Percentiles rank a stretch among this genome's conserved stretches.
phyloP scores from a whole-genome alignment of 1,284 basidiomycete species.

The Irpex sp. region DNA sequence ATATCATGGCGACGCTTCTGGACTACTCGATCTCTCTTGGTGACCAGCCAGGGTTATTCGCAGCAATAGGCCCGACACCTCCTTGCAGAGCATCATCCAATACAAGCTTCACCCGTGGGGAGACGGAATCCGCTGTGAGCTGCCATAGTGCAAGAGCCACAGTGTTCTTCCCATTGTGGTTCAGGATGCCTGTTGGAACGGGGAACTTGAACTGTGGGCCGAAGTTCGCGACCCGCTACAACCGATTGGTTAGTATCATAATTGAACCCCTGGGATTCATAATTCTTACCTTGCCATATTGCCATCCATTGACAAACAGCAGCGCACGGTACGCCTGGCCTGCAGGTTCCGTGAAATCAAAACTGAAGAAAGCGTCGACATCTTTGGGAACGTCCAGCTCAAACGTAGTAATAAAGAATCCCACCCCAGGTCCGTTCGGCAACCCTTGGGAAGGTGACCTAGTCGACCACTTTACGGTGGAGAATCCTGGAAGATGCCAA shows the following conservation, averaged over 20 bases:
- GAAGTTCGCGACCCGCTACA: slow-evolving; percentile 41
- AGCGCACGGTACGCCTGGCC: slow-evolving; percentile 73
- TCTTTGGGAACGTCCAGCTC: slow-evolving; percentile 64
- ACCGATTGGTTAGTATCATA: slow-evolving; percentile 6
- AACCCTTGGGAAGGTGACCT: slow-evolving; percentile 66
- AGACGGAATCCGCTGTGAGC: slow-evolving; percentile 57
- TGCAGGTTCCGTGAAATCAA: slow-evolving; percentile 54
- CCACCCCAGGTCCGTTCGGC: slow-evolving; percentile 70
- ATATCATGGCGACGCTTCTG: too few species aligned
- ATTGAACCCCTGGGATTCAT: neutral
- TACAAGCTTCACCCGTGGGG: slow-evolving; percentile 62
- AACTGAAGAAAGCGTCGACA: slow-evolving; percentile 73
- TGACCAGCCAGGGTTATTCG: slow-evolving; percentile 72
- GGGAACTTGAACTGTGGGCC: slow-evolving; percentile 83
- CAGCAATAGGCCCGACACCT: slow-evolving; percentile 65
- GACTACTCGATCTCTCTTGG: too few species aligned
- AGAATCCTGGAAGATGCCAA: slow-evolving; percentile 85
- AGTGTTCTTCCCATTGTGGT: slow-evolving; percentile 78
- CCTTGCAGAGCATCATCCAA: slow-evolving; percentile 71
- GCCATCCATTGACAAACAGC: slow-evolving; percentile 89
- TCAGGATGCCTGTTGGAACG: slow-evolving; percentile 79
- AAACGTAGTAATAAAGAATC: slow-evolving; percentile 84
- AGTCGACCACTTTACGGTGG: slow-evolving; percentile 65
- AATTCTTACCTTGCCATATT: slow-evolving; percentile 80
- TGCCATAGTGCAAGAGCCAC: slow-evolving; percentile 79